Evolutionary conservation across 305 asterid genomes (phyloP).

Genomic region (Petunia hybrid): DNA sequence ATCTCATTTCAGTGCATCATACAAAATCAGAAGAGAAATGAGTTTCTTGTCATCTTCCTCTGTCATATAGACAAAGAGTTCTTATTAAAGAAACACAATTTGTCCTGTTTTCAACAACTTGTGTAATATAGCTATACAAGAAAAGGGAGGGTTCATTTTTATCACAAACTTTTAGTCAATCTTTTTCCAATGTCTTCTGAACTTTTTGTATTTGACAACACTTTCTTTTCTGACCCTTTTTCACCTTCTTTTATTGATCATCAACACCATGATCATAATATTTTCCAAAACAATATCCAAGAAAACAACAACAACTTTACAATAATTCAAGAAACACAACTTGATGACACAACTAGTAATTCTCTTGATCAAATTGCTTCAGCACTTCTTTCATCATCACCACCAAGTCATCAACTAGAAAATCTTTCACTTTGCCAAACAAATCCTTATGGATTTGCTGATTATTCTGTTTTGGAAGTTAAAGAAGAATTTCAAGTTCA

Average conservation of each 20-base stretch:
- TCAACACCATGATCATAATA: constrained; percentile 36
- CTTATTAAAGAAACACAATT: constrained; percentile 40
- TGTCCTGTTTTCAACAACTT: constrained; percentile 33
- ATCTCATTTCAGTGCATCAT: constrained; percentile 29
- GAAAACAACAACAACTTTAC: neutral
- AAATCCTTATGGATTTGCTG: constrained; percentile 35
- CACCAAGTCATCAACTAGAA: constrained; percentile 65
- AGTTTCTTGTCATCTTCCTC: constrained; percentile 59
- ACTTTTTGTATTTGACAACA: constrained; percentile 59
- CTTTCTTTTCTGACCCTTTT: constrained; percentile 65
- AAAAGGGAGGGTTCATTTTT: neutral
- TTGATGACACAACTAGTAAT: constrained; percentile 33
- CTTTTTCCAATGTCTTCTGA: constrained; percentile 70
- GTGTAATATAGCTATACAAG: constrained; percentile 21
- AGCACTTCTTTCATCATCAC: constrained; percentile 57
- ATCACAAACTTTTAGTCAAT: neutral
- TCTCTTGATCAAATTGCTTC: constrained; percentile 55
- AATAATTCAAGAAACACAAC: constrained; percentile 42
- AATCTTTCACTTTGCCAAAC: constrained; percentile 51
- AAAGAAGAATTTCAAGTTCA: constrained; percentile 57
- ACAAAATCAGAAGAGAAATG: constrained; percentile 33
- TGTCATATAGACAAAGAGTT: constrained; percentile 42
- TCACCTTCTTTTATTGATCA: constrained; percentile 47
- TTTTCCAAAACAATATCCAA: constrained; percentile 45
- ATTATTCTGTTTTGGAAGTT: constrained; percentile 46